Conservation (phyloP, 495 filamentous ascomycete genomes). For the Bombardia bombarda region DNA sequence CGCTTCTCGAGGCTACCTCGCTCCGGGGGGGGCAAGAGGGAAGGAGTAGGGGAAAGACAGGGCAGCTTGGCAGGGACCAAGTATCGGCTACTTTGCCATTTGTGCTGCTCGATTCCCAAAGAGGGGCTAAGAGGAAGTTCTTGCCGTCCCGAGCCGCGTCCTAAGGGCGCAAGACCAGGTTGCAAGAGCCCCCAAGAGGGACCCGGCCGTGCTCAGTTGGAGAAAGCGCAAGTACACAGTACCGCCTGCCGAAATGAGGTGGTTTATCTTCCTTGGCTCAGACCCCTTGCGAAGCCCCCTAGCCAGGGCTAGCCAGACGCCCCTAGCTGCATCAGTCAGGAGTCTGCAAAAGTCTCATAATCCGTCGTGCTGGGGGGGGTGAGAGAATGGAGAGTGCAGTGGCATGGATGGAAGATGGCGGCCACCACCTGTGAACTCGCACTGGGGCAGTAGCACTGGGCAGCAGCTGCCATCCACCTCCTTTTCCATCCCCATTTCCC, state of each 20-base stretch:
- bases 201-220: background rate
- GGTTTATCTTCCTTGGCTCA: constrained; percentile 12
- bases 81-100: background rate
- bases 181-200: no score
- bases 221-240: constrained; percentile 2
- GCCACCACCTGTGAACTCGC: no score
- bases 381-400: no score
- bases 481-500: no score
- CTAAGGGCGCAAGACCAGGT: no score
- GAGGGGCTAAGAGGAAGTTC: no score
- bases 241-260: constrained; percentile 12
- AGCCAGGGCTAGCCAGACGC: constrained; percentile 12
- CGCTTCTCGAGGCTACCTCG: background rate
- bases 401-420: no score
- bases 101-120: no score
- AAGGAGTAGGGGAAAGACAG: background rate
- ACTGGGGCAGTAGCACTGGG: no score
- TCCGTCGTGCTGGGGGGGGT: no score
- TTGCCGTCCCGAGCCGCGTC: no score
- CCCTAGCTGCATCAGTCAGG: constrained; percentile 16
- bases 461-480: constrained; percentile 23
- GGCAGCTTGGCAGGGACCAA: background rate
- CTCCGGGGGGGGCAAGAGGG: background rate
- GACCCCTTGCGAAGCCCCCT: constrained; percentile 18
- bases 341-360: no score